Evolutionary conservation across 306 rosid species (phyloP).

Genomic region (Fragaria nilgerrensis): DNA sequence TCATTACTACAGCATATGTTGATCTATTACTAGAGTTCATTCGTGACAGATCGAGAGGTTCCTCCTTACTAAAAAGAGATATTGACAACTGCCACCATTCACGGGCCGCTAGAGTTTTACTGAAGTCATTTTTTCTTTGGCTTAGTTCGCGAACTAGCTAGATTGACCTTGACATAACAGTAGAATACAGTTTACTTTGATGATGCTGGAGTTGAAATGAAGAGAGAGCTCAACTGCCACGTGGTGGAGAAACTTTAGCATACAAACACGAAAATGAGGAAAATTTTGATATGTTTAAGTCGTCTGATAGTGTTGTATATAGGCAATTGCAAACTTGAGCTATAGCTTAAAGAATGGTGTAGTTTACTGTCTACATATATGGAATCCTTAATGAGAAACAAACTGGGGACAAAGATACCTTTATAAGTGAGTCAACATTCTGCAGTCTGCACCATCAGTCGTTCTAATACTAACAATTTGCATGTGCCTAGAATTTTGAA

Average conservation of each 20-base stretch:
- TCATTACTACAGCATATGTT: no score
- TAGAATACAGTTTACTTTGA: background rate
- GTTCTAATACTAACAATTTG: no score
- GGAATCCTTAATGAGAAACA: background rate
- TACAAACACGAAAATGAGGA: constrained; percentile 15
- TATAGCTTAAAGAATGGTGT: background rate
- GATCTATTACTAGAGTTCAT: no score
- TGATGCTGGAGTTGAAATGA: background rate
- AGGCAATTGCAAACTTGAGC: constrained; percentile 14
- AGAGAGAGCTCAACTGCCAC: background rate
- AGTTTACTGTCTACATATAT: background rate
- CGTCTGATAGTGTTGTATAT: constrained; percentile 21
- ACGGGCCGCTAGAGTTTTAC: constrained; percentile 55
- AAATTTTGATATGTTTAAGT: constrained; percentile 26
- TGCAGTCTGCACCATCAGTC: no score
- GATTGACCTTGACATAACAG: background rate
- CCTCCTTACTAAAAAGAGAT: background rate
- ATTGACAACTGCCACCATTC: constrained; percentile 48
- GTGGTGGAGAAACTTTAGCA: constrained; percentile 7
- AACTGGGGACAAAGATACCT: background rate
- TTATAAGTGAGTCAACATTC: background rate
- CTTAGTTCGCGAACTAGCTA: background rate
- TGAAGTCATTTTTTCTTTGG: constrained; percentile 16
- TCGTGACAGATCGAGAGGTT: no score
- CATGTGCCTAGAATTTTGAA: background rate